These are phyloP conservation scores for Brasenia schreberi DNA, from an alignment of 164 flowering plant species.

Conservation along the genomic window DNA sequence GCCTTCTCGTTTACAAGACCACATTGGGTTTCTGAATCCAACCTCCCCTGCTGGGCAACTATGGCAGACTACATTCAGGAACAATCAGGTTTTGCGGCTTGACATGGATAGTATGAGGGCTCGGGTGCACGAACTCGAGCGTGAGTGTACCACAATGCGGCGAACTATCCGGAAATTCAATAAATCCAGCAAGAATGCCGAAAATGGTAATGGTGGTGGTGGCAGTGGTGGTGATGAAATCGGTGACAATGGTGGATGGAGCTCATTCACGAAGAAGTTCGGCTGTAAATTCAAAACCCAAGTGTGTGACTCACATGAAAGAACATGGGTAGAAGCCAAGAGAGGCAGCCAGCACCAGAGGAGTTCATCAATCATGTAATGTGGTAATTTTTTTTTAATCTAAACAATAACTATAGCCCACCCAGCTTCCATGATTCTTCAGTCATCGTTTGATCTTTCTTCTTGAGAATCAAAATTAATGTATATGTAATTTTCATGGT, in stretches of 20 bases:
- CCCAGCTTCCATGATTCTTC: background rate
- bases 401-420: background rate
- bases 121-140: conserved; percentile 79
- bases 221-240: conserved; percentile 1
- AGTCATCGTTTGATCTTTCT: background rate
- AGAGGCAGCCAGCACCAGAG: conserved; percentile 12
- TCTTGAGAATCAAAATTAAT: no score
- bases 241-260: conserved; percentile 14
- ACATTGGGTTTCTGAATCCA: conserved; percentile 1
- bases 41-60: conserved; percentile 13
- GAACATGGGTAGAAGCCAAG: conserved; percentile 38
- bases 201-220: conserved; percentile 3
- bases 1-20: conserved; percentile 9
- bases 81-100: conserved; percentile 76
- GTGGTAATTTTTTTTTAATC: background rate
- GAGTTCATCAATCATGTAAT: background rate
- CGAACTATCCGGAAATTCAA: conserved; percentile 69
- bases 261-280: conserved; percentile 37
- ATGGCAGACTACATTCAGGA: conserved; percentile 63
- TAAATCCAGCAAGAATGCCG: conserved; percentile 6
- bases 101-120: conserved; percentile 96
- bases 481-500: background rate
- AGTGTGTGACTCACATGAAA: conserved; percentile 88
- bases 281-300: conserved; percentile 95
- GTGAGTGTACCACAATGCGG: conserved; percentile 82